Evolutionary conservation across 306 rosid genomes (phyloP), one percentile per base, ranked within the genome.

Genomic region (Gillenia trifoliata): DNA sequence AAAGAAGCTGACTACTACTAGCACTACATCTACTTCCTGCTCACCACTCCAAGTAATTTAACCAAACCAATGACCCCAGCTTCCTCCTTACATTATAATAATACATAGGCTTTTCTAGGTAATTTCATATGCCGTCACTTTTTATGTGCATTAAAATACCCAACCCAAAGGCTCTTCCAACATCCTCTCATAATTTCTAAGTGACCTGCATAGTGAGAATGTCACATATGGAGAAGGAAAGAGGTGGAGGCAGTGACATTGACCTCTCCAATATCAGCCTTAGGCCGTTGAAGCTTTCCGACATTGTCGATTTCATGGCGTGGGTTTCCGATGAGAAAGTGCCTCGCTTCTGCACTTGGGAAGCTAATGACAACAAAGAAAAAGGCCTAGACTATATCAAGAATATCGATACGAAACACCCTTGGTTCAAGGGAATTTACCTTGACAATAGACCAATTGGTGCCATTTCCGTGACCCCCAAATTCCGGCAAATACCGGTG

Each of bases 351-450:
- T 77, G 85, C 83, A 40, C 64, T 23, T 81, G 86, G 88, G 87
- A 85, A 16, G 64, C 85, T 56, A 38, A 79, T 66, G 81, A 54
- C 0, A 72, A 50, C 80, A 72, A 72, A 83, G 88, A 85, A 56
- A 80, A 75, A 0, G 85, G 83, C 75, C 23, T 84, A 0, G 33
- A 81, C 8, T 75, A 62, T 67, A 81, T 75, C 64, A 66, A 17
- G n/a, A 43, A 19, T 2, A 65, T 60, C 26, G 26, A 38, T 61
- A 12, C 26, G 26, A 38, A 54, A 12, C 83, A 74, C 52, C 68
- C 77, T 3, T 89, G 86, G 89, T 79, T 22, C 79, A 87, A 73
- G 55, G 88, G 84, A 38, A 92, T 92, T 30, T 90, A 90, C 81
- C 79, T 85, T 3, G 82, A 78, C 1, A 56, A 82, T 33, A 81